Percentiles rank a stretch among this genome's conserved stretches.
Conservation (phyloP, 768 basidiomycete genomes). For the Strobilomyces dryophilus region DNA sequence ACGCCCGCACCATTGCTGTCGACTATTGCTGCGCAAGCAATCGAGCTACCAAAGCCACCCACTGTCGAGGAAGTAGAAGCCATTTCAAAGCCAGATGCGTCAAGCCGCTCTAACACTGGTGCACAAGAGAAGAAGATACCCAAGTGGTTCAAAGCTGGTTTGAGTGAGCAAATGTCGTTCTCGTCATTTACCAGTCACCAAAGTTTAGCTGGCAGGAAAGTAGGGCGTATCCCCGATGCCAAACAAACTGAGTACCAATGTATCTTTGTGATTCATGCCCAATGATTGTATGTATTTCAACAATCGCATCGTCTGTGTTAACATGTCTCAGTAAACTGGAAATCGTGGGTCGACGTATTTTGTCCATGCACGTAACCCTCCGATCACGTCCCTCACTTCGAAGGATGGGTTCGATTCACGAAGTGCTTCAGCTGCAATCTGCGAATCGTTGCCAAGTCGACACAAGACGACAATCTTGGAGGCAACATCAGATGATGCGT, state of each 20-base stretch:
- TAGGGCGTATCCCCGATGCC: conserved; percentile 25
- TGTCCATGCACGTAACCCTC: conserved; percentile 82
- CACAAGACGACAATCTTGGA: conserved; percentile 61
- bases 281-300: conserved; percentile 4
- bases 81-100: conserved; percentile 3
- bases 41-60: conserved; percentile 63
- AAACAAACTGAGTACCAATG: conserved; percentile 4
- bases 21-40: conserved; percentile 51
- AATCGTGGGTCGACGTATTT: conserved; percentile 68
- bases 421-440: conserved; percentile 65
- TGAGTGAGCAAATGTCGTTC: conserved; percentile 39
- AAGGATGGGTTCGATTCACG: conserved; percentile 20
- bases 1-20: conserved; percentile 62
- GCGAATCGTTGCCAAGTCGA: conserved; percentile 90
- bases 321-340: conserved; percentile 63
- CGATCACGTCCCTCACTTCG: conserved; percentile 65
- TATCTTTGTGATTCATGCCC: background rate
- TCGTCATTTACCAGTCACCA: background rate
- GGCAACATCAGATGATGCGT: conserved; percentile 29
- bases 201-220: conserved; percentile 17
- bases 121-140: conserved; percentile 57
- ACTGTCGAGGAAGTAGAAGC: conserved; percentile 25
- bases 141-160: conserved; percentile 73
- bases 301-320: background rate
- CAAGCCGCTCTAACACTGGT: conserved; percentile 8